These are phyloP conservation scores for Tulasnella calospora DNA, from an alignment of 768 basidiomycete species.

Conservation along the genomic window DNA sequence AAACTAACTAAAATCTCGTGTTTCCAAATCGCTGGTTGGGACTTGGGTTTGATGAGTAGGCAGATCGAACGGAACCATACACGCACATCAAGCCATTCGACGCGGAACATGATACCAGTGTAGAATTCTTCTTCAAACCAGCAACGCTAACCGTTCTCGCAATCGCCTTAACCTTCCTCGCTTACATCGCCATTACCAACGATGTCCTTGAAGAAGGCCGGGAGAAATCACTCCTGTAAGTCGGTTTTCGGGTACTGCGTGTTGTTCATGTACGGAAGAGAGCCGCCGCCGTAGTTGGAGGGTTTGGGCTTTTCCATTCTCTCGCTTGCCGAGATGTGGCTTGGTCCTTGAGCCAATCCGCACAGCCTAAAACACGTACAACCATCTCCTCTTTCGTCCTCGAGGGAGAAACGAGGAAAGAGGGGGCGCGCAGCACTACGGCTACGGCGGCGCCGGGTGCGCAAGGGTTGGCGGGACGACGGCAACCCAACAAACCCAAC, in stretches of 20 bases:
- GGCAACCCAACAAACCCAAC: background rate
- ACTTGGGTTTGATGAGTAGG: slow-evolving; percentile 42
- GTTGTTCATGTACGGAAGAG: background rate
- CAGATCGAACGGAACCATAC: slow-evolving; percentile 77
- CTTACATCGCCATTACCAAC: slow-evolving; percentile 77
- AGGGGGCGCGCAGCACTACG: background rate
- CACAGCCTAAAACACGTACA: background rate
- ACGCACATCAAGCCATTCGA: slow-evolving; percentile 80
- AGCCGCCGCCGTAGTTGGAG: slow-evolving; percentile 4
- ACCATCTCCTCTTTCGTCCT: background rate
- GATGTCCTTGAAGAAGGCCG: slow-evolving; percentile 79
- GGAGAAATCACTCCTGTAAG: slow-evolving; percentile 77
- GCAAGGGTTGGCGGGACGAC: background rate
- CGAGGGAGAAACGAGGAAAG: background rate
- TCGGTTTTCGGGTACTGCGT: slow-evolving; percentile 25
- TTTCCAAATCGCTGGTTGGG: background rate
- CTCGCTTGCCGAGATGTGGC: background rate
- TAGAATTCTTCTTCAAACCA: slow-evolving; percentile 89
- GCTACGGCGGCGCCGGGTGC: background rate
- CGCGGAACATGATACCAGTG: slow-evolving; percentile 72
- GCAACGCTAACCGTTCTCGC: slow-evolving; percentile 71
- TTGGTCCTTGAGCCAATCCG: background rate
- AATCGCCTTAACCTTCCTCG: slow-evolving; percentile 57
- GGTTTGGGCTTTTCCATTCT: background rate
- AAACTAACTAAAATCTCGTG: background rate